Evolutionary conservation across 371 early-diverging fungal genomes (phyloP), one percentile per base, ranked within the genome.

Genomic region (Nematocida major): DNA sequence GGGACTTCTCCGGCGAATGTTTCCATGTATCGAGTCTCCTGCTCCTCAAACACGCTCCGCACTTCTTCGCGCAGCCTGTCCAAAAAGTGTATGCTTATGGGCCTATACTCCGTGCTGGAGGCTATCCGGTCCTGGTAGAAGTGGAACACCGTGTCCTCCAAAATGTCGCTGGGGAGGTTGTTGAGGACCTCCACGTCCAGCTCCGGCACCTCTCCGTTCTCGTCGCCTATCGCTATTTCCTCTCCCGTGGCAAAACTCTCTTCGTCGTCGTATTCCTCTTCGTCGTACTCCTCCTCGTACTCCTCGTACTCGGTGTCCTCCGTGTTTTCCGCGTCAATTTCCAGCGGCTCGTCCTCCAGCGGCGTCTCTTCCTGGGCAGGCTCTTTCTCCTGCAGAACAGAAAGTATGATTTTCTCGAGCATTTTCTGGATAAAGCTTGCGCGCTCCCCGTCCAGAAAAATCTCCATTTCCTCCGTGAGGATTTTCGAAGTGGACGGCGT

Each of bases 41-140:
- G 62, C 34, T 79, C 79, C 30, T 79, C 79, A 54, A 79, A 79
- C 0, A 79, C 30, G 39, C 30, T 65, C 22, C 79, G 39, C 4
- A 63, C 79, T 24, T 63, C 49, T 13, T 59, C 36, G 20, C 54
- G 32, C 9, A 79, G 79, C 22, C 68, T 57, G n/a, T 68, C 48
- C 30, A 68, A 59, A 40, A 79, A 79, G 62, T 68, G 57, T 30
- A 63, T n/a, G 30, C 48, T 54, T 1, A 79, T 68, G 18, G 68
- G 62, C 24, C 54, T 18, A 59, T 79, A 79, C 39, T 67, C 62
- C 13, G 69, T 67, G 39, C 50, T 63, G 20, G 57, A 54, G 5
- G 79, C 20, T 3, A 68, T 32, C 68, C 79, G 49, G 18, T 79
- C 79, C 26, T 42, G 34, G 66, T 68, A 79, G 54, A 68, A 79